Percentiles rank a stretch among this genome's conserved stretches.
Conservation (phyloP, 2,329 filamentous ascomycete genomes). For the Ascochyta viciae-villosae region DNA sequence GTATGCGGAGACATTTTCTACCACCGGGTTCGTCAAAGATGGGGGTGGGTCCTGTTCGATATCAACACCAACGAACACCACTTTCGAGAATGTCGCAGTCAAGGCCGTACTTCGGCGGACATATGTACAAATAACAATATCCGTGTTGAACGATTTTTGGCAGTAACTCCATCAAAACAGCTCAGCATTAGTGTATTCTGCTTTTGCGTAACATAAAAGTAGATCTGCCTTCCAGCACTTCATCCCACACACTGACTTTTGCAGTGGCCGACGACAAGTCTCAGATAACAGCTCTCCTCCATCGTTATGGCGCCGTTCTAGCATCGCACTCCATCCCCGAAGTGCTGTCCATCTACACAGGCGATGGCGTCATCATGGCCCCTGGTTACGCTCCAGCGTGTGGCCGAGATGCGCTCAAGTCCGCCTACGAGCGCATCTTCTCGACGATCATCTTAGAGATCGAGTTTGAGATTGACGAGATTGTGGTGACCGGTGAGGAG, state of each 20-base stretch:
- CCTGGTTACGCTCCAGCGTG: constrained; percentile 2
- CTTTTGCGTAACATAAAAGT: background rate
- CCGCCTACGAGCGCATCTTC: constrained; percentile 18
- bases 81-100: background rate
- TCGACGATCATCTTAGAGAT: constrained; percentile 15
- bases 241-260: background rate
- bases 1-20: background rate
- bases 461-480: constrained; percentile 15
- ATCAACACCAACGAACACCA: background rate
- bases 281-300: constrained; percentile 10
- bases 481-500: constrained; percentile 7
- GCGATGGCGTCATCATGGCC: constrained; percentile 12
- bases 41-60: constrained; percentile 2
- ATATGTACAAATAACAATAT: background rate
- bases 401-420: constrained; percentile 4
- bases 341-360: constrained; percentile 17
- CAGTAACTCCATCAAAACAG: background rate
- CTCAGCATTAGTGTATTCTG: background rate
- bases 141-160: background rate
- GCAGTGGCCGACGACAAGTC: constrained; percentile 6
- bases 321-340: constrained; percentile 11
- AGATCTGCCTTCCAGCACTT: background rate
- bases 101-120: background rate
- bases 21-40: background rate
- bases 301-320: constrained; percentile 13